These are phyloP conservation scores for Trypanosoma theileri DNA, from an alignment of 208 protist species.

Conservation along the genomic window DNA sequence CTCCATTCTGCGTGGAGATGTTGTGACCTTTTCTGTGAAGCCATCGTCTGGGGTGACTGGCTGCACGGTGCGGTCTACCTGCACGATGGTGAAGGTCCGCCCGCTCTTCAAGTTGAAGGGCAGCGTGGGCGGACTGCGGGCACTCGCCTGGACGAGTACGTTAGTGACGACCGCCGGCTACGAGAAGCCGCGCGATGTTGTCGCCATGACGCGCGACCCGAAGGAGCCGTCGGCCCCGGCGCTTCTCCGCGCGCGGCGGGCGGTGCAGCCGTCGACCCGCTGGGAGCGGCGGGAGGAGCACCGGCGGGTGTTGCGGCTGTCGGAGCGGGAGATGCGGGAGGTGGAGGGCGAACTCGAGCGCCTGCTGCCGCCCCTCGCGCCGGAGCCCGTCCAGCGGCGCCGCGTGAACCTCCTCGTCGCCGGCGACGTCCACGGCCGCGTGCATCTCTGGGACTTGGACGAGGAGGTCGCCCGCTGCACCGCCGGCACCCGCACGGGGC, in stretches of 20 bases:
- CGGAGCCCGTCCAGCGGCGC: conserved; percentile 60
- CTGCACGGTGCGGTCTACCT: conserved; percentile 67
- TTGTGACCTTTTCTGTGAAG: conserved; percentile 62
- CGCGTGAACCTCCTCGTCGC: conserved; percentile 82
- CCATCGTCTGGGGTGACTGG: conserved; percentile 4
- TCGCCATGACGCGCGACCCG: conserved; percentile 32
- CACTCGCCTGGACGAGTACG: conserved; percentile 76
- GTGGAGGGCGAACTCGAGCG: conserved; percentile 65
- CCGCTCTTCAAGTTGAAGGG: conserved; percentile 84
- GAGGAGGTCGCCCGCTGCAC: conserved; percentile 54
- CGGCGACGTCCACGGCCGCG: conserved; percentile 65
- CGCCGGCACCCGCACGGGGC: neutral
- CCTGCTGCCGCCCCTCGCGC: conserved; percentile 67
- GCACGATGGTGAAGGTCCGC: conserved; percentile 69
- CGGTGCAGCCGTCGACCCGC: conserved; percentile 63
- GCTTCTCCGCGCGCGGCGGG: conserved; percentile 28
- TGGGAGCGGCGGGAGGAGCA: conserved; percentile 78
- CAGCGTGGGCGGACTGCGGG: conserved; percentile 65
- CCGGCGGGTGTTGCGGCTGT: conserved; percentile 52
- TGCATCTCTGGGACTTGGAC: conserved; percentile 89
- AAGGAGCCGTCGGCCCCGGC: conserved; percentile 35
- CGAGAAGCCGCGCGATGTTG: conserved; percentile 34
- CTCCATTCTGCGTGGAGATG: conserved; percentile 38
- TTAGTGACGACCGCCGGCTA: conserved; percentile 61
- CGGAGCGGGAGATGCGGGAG: conserved; percentile 75